These are phyloP conservation scores for Alnus rubra DNA, from an alignment of 306 rosid genomes.

Conservation along the genomic window DNA sequence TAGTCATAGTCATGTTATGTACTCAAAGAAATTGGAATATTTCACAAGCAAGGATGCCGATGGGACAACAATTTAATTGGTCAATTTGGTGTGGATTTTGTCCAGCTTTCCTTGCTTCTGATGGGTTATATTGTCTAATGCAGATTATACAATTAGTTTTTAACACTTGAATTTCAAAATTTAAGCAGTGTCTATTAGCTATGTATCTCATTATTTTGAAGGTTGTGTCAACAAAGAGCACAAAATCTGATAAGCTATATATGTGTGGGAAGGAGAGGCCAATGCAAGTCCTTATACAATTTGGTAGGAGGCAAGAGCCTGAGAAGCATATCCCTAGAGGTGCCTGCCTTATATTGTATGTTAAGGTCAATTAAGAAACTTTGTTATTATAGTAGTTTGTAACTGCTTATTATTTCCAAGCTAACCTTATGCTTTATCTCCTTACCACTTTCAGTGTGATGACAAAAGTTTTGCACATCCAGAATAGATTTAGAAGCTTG, in stretches of 20 bases:
- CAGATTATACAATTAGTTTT: not conserved
- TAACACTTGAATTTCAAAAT: not conserved
- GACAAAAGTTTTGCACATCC: slow-evolving; percentile 92
- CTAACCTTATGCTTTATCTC: slow-evolving; percentile 18
- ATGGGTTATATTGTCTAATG: slow-evolving; percentile 52
- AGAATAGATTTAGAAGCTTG: slow-evolving; percentile 77
- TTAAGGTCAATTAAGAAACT: slow-evolving; percentile 48
- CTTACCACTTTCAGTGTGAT: slow-evolving; percentile 55
- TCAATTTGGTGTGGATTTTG: slow-evolving; percentile 93
- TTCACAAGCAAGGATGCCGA: slow-evolving; percentile 80
- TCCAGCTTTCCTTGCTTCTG: slow-evolving; percentile 85
- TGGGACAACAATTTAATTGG: slow-evolving; percentile 83
- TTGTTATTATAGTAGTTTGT: not conserved
- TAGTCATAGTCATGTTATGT: not conserved
- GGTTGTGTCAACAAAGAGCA: slow-evolving; percentile 87
- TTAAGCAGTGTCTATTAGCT: not conserved
- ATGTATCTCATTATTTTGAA: slow-evolving; percentile 23
- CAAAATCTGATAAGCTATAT: slow-evolving; percentile 75
- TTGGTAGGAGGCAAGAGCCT: slow-evolving; percentile 75
- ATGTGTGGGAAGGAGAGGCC: slow-evolving; percentile 97
- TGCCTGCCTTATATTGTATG: slow-evolving; percentile 76
- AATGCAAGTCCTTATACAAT: slow-evolving; percentile 87
- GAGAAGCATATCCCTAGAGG: slow-evolving; percentile 83
- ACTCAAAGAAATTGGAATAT: slow-evolving; percentile 28
- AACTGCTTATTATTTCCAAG: slow-evolving; percentile 4